Base-by-base conservation (phyloP, 768 basidiomycete species). In the Suillus fuscotomentosus region DNA sequence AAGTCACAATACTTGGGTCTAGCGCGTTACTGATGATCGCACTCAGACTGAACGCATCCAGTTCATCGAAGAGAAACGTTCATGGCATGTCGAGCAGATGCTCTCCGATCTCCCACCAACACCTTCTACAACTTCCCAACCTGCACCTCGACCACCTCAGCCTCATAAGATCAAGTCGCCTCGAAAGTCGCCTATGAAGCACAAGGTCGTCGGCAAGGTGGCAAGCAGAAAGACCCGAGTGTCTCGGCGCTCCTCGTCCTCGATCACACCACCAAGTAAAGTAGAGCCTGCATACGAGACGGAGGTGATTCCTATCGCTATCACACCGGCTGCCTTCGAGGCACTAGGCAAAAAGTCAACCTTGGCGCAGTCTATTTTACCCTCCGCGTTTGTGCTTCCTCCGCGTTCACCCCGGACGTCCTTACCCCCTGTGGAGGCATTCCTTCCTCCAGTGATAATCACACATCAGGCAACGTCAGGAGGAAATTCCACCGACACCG, bases 321-420 rank as follows among this genome's bases (percentile, higher is more conserved):
- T 69, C 27, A 9, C 39, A 38, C 55, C 63, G 20, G 71, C 77
- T 20, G 70, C 66, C 53, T 73, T 76, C 62, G 76, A 73, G 65
- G 76, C 72, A 53, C 60, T 43, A 45, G 67, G 65, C 27, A 56
- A 66, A 65, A 55, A 63, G 27, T 36, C 62, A 34, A 70, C 69
- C 10, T 65, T 81, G 31, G 69, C 81, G 38, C 73, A 80, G 55
- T 83, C 86, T 2, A 79, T 89, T 39, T 81, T 91, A 27, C 84
- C 90, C 3, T 87, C 84, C 11, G 84, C 89, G 15, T 94, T 94
- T 66, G 87, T 90, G 1, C 83, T 94, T 4, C 92, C 92, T 15
- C 91, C 91, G 2, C 91, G 88, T 2, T 91, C 90, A 9, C 91
- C 91, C 15, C 81, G 83, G 24, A 83, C 91, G 1, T 85, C 88